These are phyloP conservation scores for Xylaria digitata DNA, from an alignment of 2,329 filamentous ascomycete genomes.

Conservation along the genomic window DNA sequence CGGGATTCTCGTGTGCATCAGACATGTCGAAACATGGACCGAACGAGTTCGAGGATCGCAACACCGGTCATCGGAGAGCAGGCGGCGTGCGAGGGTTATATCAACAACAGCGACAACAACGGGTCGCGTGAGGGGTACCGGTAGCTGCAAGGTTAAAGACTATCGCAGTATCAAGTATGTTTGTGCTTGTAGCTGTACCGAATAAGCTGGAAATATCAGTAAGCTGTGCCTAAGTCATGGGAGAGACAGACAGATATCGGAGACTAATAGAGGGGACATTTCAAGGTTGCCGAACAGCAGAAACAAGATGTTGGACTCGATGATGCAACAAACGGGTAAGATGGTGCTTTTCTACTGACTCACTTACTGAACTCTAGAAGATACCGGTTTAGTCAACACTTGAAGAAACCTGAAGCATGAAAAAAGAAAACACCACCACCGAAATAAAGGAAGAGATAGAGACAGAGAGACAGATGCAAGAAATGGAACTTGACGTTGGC, in stretches of 20 bases:
- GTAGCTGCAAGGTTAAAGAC: neutral
- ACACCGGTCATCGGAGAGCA: constrained; percentile 29
- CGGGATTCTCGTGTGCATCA: constrained; percentile 17
- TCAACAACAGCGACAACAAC: constrained; percentile 2
- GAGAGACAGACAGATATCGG: neutral
- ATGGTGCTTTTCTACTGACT: constrained; percentile 9
- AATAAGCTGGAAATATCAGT: constrained; percentile 3
- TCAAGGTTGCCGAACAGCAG: constrained; percentile 1
- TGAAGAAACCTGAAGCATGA: neutral
- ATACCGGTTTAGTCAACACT: neutral
- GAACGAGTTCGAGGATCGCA: constrained; percentile 5
- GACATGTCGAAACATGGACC: constrained; percentile 38
- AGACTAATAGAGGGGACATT: constrained; percentile 1
- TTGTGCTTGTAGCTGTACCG: neutral
- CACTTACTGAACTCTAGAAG: neutral
- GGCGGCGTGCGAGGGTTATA: neutral
- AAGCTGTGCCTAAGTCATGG: neutral
- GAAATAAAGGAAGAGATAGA: neutral
- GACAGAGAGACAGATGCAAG: neutral
- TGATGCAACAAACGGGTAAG: neutral
- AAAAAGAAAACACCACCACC: too few species aligned
- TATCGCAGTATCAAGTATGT: constrained; percentile 16
- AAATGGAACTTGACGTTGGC: neutral
- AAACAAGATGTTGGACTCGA: neutral
- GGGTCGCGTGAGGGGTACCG: constrained; percentile 10